A percentile compares a stretch with the other conserved stretches of the same genome.
Evolutionary conservation across 305 asterid species (phyloP).

Genomic region (Fraxinus sp.): DNA sequence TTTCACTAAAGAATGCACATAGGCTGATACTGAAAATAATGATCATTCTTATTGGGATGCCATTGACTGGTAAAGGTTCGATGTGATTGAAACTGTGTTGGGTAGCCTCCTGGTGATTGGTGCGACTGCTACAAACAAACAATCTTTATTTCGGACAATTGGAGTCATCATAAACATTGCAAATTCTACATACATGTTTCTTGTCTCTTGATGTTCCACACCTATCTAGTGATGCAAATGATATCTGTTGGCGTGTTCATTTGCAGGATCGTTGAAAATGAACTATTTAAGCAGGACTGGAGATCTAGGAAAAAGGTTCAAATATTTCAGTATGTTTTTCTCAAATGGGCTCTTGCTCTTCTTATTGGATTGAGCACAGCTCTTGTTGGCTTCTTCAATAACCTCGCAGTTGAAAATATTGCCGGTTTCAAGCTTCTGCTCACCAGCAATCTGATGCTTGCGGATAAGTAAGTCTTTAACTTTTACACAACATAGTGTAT

Average conservation of each 20-base stretch:
- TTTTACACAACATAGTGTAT: conserved; percentile 8
- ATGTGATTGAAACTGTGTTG: not conserved
- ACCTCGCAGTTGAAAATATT: conserved; percentile 86
- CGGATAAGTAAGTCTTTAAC: conserved; percentile 49
- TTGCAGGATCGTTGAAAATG: conserved; percentile 84
- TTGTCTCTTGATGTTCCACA: not conserved
- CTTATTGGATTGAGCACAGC: conserved; percentile 84
- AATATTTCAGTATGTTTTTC: conserved; percentile 76
- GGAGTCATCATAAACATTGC: not conserved
- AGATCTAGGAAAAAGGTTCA: conserved; percentile 75
- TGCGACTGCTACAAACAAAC: not conserved
- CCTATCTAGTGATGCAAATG: not conserved
- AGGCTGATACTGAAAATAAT: not conserved
- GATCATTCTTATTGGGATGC: not conserved
- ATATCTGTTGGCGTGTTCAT: not conserved
- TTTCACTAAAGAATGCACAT: not conserved
- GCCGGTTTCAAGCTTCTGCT: conserved; percentile 83
- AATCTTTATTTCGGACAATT: not conserved
- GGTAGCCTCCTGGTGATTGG: not conserved
- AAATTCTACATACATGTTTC: not conserved
- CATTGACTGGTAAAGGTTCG: not conserved
- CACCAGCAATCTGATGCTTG: conserved; percentile 59
- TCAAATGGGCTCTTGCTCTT: conserved; percentile 91
- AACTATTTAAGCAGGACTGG: conserved; percentile 93
- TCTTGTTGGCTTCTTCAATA: conserved; percentile 77